Conservation (phyloP, 1,284 basidiomycete genomes). For the Schizophyllum amplum region DNA sequence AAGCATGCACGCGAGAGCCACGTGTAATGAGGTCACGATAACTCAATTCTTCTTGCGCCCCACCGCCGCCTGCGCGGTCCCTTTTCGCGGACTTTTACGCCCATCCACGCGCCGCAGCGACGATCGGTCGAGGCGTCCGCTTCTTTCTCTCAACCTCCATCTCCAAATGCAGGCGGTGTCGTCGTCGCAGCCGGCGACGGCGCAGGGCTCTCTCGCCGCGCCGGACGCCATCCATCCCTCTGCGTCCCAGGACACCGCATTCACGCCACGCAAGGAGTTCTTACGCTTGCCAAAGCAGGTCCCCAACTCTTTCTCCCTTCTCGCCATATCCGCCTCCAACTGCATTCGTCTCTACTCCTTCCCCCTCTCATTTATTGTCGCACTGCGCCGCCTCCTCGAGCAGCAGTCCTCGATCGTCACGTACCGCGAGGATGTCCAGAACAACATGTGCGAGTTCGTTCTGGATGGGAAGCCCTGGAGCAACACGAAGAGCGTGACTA, state of each 20-base stretch:
- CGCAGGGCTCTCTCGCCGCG: neutral
- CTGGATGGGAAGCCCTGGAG: slow-evolving; percentile 66
- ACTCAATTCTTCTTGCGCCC: too few relatives aligned
- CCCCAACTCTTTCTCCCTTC: slow-evolving; percentile 55
- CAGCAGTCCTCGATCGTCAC: slow-evolving; percentile 32
- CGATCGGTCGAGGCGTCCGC: neutral
- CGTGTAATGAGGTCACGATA: too few relatives aligned
- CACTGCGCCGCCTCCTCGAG: slow-evolving; percentile 49
- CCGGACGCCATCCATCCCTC: neutral
- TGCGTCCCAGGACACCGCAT: slow-evolving; percentile 30
- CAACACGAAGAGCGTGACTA: slow-evolving; percentile 50
- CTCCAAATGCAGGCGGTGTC: neutral
- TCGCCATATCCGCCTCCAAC: slow-evolving; percentile 56
- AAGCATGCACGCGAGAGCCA: too few relatives aligned
- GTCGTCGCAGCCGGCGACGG: neutral
- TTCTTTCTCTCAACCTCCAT: neutral
- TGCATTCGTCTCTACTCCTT: slow-evolving; percentile 65
- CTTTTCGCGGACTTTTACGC: too few relatives aligned
- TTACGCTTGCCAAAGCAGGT: slow-evolving; percentile 42
- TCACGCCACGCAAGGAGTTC: slow-evolving; percentile 65
- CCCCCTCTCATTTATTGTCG: slow-evolving; percentile 37
- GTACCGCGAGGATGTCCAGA: slow-evolving; percentile 46
- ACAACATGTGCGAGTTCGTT: slow-evolving; percentile 57
- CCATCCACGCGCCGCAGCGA: neutral
- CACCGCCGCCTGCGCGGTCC: too few relatives aligned